phyloP scores from a whole-genome alignment of 371 early-diverging fungal species.

The Syncephalastrum contaminatum region DNA sequence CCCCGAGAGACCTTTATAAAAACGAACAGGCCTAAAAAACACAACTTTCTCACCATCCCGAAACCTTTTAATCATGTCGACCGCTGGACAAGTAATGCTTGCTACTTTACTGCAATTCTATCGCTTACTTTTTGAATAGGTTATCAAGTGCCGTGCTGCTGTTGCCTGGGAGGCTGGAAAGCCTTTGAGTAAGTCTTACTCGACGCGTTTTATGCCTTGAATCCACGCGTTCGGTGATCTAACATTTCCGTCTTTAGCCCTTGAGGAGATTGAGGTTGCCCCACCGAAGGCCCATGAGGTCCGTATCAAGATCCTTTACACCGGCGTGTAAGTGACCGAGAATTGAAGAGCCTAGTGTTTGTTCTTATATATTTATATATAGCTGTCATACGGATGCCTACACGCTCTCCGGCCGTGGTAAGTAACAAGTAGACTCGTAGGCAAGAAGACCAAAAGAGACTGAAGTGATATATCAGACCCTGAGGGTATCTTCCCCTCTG shows the following conservation, averaged over 20 bases:
- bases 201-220: constrained; percentile 1
- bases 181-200: constrained; percentile 77
- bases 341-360: not conserved
- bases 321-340: constrained; percentile 71
- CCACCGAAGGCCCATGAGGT: constrained; percentile 96
- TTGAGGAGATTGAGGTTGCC: constrained; percentile 91
- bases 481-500: constrained; percentile 89
- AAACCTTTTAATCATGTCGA: too few relatives aligned
- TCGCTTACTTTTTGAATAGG: constrained; percentile 14
- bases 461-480: constrained; percentile 58
- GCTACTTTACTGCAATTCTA: too few relatives aligned
- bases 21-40: too few relatives aligned
- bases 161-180: constrained; percentile 93
- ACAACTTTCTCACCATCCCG: too few relatives aligned
- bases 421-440: not conserved
- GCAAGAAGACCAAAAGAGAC: not conserved
- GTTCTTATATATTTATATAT: not conserved
- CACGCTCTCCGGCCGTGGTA: constrained; percentile 87
- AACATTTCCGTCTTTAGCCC: constrained; percentile 41
- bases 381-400: constrained; percentile 94
- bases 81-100: too few relatives aligned
- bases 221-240: too few relatives aligned
- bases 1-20: too few relatives aligned
- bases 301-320: constrained; percentile 86
- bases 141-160: constrained; percentile 94